Conservation (phyloP, 805 yeast species). For the Monosporozyma solicola region DNA sequence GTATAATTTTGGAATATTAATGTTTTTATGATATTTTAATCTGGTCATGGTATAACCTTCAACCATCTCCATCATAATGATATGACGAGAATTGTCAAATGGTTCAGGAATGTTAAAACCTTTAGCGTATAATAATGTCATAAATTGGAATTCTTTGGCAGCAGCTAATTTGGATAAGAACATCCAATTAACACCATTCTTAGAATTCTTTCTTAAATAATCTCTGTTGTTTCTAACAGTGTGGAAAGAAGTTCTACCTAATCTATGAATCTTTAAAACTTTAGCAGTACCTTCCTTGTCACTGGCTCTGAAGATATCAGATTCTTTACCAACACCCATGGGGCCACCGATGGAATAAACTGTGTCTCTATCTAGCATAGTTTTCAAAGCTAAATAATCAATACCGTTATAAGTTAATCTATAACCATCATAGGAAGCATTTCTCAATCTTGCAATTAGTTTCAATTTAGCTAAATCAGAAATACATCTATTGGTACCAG, state of each 20-base stretch:
- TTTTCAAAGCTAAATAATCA: conserved; percentile 83
- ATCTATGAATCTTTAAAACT: conserved; percentile 82
- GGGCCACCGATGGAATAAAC: conserved; percentile 74
- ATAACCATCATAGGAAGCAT: conserved; percentile 94
- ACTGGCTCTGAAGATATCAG: conserved; percentile 82
- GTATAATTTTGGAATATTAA: conserved; percentile 60
- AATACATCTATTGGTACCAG: conserved; percentile 70
- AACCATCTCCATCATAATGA: conserved; percentile 86
- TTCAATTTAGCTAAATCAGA: conserved; percentile 82
- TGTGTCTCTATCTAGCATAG: conserved; percentile 67
- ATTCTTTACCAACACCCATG: conserved; percentile 96
- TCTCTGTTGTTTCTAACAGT: conserved; percentile 93
- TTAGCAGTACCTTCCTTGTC: conserved; percentile 55
- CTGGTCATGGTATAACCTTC: conserved; percentile 87
- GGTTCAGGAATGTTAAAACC: conserved; percentile 87
- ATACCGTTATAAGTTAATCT: conserved; percentile 80
- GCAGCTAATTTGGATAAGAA: conserved; percentile 84
- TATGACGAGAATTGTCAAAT: conserved; percentile 81
- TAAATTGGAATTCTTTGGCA: conserved; percentile 80
- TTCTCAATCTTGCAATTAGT: conserved; percentile 67
- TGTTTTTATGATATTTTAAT: conserved; percentile 49
- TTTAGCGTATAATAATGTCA: conserved; percentile 61
- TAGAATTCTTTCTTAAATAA: conserved; percentile 56
- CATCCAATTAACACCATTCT: conserved; percentile 86
- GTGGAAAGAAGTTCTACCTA: conserved; percentile 89